Evolutionary conservation across 2,329 filamentous ascomycete species (phyloP).

Genomic region (Colletotrichum echinochloae): DNA sequence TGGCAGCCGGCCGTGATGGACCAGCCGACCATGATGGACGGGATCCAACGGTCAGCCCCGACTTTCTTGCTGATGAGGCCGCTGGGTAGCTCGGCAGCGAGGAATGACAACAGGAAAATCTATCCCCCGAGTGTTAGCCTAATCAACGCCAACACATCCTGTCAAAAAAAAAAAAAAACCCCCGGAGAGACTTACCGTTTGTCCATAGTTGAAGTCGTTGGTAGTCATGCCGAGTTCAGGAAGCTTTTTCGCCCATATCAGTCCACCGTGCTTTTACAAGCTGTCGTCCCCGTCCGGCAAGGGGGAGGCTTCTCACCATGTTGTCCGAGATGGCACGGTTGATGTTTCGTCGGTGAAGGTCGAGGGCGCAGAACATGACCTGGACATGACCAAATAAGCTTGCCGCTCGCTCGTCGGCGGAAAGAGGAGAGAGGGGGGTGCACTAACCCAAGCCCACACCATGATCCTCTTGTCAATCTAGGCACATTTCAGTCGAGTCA

Average conservation of each 20-base stretch:
- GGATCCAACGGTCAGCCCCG: constrained; percentile 61
- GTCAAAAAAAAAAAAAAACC: too few species aligned
- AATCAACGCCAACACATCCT: not conserved
- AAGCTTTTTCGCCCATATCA: constrained; percentile 44
- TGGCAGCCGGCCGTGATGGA: constrained; percentile 55
- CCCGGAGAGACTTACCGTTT: constrained; percentile 47
- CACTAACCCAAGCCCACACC: constrained; percentile 54
- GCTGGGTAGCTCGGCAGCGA: constrained; percentile 62
- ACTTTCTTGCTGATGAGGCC: constrained; percentile 63
- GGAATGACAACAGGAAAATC: constrained; percentile 59
- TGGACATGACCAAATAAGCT: constrained; percentile 1
- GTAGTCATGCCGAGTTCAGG: constrained; percentile 56
- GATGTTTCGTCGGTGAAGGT: constrained; percentile 61
- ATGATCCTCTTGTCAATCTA: constrained; percentile 60
- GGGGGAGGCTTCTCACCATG: constrained; percentile 47
- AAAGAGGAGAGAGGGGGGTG: too few species aligned
- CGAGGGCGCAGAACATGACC: constrained; percentile 59
- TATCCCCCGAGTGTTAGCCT: constrained; percentile 41
- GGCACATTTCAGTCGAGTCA: constrained; percentile 32
- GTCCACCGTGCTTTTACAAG: not conserved
- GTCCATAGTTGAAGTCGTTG: constrained; percentile 60
- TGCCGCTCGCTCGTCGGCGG: not conserved
- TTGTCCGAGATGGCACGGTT: constrained; percentile 57
- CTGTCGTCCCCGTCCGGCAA: not conserved
- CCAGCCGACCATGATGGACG: constrained; percentile 56